Base-by-base conservation (phyloP, 2,329 filamentous ascomycete species). In the Colletotrichum scovillei region DNA sequence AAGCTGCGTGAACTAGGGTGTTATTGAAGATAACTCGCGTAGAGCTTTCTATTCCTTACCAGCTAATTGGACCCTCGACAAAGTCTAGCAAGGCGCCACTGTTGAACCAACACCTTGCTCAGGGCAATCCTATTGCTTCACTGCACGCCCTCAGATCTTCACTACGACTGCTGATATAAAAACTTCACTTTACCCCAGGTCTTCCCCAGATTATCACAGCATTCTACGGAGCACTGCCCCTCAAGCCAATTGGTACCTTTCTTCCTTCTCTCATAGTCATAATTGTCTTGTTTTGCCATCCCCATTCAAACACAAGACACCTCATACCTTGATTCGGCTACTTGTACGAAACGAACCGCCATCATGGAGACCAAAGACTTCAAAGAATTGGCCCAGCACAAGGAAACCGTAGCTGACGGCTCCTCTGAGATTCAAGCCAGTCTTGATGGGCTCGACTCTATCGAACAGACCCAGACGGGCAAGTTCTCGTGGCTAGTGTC, bases 401-500 rank as follows among this genome's bases (percentile, higher is more conserved):
- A 60, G 2, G 38, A 67, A 16, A 52, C 56, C 4, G 38, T 53
- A 7, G 8, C 30, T 19, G 28, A 60, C 12, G 42, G 24, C n/a
- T 11, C 19, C 49, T 55, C 30, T n/a, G 19, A 52, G 63, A 24
- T n/a, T 52, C 22, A 22, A 49, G 49, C 7, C 14, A 19, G 26
- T 8, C 19, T 46, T 8, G 57, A 63, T n/a, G 26, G 56, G 14
- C 32, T 72, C 24, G 63, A 74, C n/a, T 60, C 59, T 12, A 67
- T 63, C 6, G 42, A 71, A 67, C 42, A 80, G 35, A 75, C 59
- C 8, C 76, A n/a, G 67, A 77, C 52, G 11, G 70, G 16, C 72
- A 79, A 69, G 64, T 76, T 8, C 75, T 59, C 46, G 2, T 55
- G 66, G 69, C 19, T 69, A 26, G 66, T 64, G 7, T 64, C 55